These are phyloP conservation scores for Physcomitrellopsis africana DNA, from an alignment of 225 moss, liverwort and hornwort species.

Conservation along the genomic window DNA sequence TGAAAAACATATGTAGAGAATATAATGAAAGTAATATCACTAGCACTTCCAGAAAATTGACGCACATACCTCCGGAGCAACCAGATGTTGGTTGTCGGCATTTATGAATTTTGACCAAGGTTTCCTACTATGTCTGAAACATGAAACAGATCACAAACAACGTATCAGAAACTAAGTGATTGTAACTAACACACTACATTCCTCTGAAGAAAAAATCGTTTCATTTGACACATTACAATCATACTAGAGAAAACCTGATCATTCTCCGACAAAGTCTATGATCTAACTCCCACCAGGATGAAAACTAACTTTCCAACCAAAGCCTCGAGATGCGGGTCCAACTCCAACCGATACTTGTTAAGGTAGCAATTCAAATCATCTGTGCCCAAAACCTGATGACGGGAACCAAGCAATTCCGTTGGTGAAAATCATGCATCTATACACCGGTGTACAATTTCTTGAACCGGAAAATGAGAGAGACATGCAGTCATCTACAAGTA, in stretches of 20 bases:
- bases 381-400: conserved; percentile 79
- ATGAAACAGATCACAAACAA: not conserved
- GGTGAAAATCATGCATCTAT: not conserved
- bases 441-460: not conserved
- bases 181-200: not conserved
- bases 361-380: conserved; percentile 89
- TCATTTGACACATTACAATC: not conserved
- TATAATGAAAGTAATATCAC: not conserved
- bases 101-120: conserved; percentile 90
- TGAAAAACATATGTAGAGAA: not conserved
- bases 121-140: conserved; percentile 72
- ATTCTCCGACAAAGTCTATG: not conserved
- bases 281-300: not conserved
- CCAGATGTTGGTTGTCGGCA: conserved; percentile 95
- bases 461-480: not conserved
- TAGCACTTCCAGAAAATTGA: not conserved
- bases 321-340: conserved; percentile 92
- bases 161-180: not conserved
- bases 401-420: not conserved
- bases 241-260: not conserved
- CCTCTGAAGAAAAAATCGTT: not conserved
- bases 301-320: conserved; percentile 84
- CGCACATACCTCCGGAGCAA: conserved; percentile 86
- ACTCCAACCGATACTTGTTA: conserved; percentile 90
- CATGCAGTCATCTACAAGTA: not conserved